Base-by-base conservation (phyloP, 1,139 yeast species). In the Yamadazyma siamensis region DNA sequence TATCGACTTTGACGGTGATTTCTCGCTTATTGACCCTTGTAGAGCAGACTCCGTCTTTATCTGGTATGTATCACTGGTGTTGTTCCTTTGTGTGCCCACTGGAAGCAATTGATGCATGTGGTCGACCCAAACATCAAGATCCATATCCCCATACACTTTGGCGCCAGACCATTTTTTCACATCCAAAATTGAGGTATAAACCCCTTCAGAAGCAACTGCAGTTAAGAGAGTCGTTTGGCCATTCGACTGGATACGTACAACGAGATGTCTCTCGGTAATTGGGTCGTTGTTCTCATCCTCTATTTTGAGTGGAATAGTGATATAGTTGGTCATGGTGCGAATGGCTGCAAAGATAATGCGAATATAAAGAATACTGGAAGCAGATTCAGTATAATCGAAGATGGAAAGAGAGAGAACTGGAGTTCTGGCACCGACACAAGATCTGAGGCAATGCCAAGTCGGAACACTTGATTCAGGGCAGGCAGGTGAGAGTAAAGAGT, bases 281-380 rank as follows among this genome's bases (percentile, higher is more conserved):
- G 42, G 27, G 10, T 40, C 37, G 23, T 38, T 40, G 12, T 29
- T 29, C 8, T 31, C 35, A 38, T 53, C 53, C 27, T 51, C 50
- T n/a, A 56, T 45, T 9, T 34, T 27, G 9, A 57, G 36, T 3
- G 59, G 56, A 10, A 55, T 39, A 4, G 49, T 36, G 8, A 38
- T 31, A 6, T 52, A 40, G 22, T 40, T 34, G 9, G 24, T 26
- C 23, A 9, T 23, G 12, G 13, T 9, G 15, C n/a, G 11, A 21
- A 21, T n/a, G 11, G 23, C 23, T 21, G 23, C 23, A 21, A 21
- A 21, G n/a, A n/a, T n/a, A n/a, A n/a, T n/a, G n/a, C n/a, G n/a
- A n/a, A n/a, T n/a, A n/a, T n/a, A n/a, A n/a, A n/a, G n/a, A n/a
- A n/a, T n/a, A n/a, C n/a, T n/a, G n/a, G n/a, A n/a, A n/a, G n/a